A percentile compares a stretch with the other conserved stretches of the same genome.
Conservation (phyloP, 2,329 filamentous ascomycete species). For the Calycina marina region DNA sequence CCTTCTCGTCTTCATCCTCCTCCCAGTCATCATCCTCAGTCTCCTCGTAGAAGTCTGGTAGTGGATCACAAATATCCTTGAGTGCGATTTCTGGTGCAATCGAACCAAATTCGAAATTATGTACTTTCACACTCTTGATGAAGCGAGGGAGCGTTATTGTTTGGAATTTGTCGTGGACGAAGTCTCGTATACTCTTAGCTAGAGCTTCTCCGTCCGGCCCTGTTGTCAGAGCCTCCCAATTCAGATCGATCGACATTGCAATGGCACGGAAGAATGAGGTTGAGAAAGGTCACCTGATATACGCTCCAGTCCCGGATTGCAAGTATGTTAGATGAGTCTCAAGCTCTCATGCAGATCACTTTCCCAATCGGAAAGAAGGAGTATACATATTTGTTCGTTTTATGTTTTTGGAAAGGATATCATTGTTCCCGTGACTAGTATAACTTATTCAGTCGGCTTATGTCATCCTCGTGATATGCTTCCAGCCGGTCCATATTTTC, state of each 20-base stretch:
- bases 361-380: neutral
- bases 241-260: conserved; percentile 89
- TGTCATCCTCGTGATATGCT: too few relatives aligned
- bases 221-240: conserved; percentile 85
- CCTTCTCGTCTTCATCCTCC: conserved; percentile 27
- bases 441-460: too few relatives aligned
- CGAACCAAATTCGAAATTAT: conserved; percentile 82
- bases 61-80: conserved; percentile 91
- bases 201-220: conserved; percentile 77
- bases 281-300: conserved; percentile 1
- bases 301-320: neutral
- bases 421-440: too few relatives aligned
- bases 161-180: conserved; percentile 94
- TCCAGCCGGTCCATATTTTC: too few relatives aligned
- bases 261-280: neutral
- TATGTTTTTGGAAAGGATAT: too few relatives aligned
- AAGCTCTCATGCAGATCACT: neutral
- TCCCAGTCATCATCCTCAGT: conserved; percentile 48
- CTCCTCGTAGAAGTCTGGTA: conserved; percentile 92
- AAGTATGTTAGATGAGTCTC: too few relatives aligned
- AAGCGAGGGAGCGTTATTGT: conserved; percentile 81
- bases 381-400: neutral
- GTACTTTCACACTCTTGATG: conserved; percentile 90
- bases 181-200: conserved; percentile 75
- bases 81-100: conserved; percentile 76